These are phyloP conservation scores for Boechera retrofracta DNA, from an alignment of 345 rosid genomes.

Conservation along the genomic window DNA sequence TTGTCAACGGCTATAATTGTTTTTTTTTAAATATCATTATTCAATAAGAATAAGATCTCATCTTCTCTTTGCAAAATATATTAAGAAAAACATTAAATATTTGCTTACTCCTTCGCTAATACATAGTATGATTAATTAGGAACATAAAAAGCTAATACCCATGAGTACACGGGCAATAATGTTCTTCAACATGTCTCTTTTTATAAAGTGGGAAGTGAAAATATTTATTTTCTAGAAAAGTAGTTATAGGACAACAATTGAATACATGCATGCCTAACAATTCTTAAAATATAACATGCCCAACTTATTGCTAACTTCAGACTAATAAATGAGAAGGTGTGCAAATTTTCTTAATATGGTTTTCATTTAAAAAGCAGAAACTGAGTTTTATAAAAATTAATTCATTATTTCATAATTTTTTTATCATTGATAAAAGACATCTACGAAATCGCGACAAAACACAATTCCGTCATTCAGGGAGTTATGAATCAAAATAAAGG, in stretches of 20 bases:
- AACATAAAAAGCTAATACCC: slow-evolving; percentile 12
- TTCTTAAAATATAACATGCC: background rate
- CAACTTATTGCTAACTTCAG: slow-evolving; percentile 11
- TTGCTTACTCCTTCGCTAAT: background rate
- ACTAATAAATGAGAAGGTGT: background rate
- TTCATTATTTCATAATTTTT: no score
- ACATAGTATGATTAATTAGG: background rate
- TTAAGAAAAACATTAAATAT: background rate
- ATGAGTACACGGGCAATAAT: slow-evolving; percentile 5
- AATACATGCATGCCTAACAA: background rate
- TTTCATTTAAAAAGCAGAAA: no score
- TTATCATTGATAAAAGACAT: no score
- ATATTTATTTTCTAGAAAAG: background rate
- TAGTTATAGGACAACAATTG: slow-evolving; percentile 13
- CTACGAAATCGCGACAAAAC: no score
- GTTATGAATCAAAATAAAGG: no score
- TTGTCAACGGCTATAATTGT: background rate
- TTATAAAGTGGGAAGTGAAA: background rate
- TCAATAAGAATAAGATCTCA: background rate
- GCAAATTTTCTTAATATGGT: background rate
- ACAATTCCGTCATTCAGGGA: no score
- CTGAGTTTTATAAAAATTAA: no score
- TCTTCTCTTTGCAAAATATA: background rate
- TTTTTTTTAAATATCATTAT: background rate
- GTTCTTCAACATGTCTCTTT: slow-evolving; percentile 21